These are phyloP conservation scores for Rhizophlyctis rosea DNA, from an alignment of 192 early-diverging fungal species.

Conservation along the genomic window DNA sequence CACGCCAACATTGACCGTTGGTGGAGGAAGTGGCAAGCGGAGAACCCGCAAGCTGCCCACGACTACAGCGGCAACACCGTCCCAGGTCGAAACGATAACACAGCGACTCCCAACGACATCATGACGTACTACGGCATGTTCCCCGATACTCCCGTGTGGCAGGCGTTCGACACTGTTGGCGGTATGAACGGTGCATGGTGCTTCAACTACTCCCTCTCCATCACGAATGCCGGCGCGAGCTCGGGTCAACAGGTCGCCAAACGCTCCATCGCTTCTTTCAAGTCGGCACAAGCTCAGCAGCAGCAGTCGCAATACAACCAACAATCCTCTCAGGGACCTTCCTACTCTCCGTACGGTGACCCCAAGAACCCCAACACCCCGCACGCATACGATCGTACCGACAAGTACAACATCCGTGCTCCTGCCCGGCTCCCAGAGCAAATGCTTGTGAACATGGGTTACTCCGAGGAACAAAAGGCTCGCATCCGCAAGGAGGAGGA, in stretches of 20 bases:
- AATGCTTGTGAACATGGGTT: conserved; percentile 13
- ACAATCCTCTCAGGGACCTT: too few relatives aligned
- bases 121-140: conserved; percentile 19
- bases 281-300: neutral
- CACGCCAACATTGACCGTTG: conserved; percentile 48
- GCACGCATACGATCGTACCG: conserved; percentile 21
- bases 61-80: conserved; percentile 13
- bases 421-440: conserved; percentile 7
- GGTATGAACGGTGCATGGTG: conserved; percentile 16
- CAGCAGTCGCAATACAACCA: too few relatives aligned
- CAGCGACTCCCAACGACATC: conserved; percentile 10
- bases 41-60: conserved; percentile 23
- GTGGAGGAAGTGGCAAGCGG: conserved; percentile 34
- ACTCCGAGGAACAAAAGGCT: conserved; percentile 12
- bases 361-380: conserved; percentile 12
- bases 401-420: conserved; percentile 25
- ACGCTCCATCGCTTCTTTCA: neutral
- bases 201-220: conserved; percentile 19
- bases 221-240: conserved; percentile 12
- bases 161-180: conserved; percentile 8
- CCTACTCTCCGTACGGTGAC: neutral
- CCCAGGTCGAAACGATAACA: neutral
- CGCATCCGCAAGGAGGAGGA: conserved; percentile 11
- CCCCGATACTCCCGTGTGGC: conserved; percentile 17
- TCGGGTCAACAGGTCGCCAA: neutral